phyloP scores from a whole-genome alignment of 192 early-diverging fungal genomes.

The Neocallimastix lanati region DNA sequence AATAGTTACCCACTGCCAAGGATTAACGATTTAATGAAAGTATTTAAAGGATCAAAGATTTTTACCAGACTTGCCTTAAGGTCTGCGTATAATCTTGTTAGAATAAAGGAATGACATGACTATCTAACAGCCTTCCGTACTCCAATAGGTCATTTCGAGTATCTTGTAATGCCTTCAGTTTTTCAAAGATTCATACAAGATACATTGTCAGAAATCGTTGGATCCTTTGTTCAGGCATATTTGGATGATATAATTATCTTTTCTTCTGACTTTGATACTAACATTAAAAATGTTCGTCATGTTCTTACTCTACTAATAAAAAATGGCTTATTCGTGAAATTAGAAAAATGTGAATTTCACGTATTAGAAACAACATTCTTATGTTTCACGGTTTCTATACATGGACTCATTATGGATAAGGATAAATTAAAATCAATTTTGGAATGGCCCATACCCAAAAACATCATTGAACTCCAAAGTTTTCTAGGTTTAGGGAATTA shows the following conservation, averaged over 20 bases:
- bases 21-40: too few species aligned
- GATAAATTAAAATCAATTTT: conserved; percentile 9
- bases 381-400: conserved; percentile 10
- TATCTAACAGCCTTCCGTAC: too few species aligned
- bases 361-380: background rate
- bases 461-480: conserved; percentile 2
- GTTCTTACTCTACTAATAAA: conserved; percentile 10
- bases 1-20: too few species aligned
- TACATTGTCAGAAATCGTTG: conserved; percentile 5
- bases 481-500: conserved; percentile 12
- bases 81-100: too few species aligned
- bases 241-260: too few species aligned
- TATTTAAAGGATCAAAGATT: too few species aligned
- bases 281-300: conserved; percentile 2
- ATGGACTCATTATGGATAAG: conserved; percentile 11
- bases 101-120: too few species aligned
- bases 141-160: too few species aligned
- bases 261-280: conserved; percentile 1
- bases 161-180: conserved; percentile 12
- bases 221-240: background rate
- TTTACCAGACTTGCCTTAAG: too few species aligned
- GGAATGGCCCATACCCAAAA: conserved; percentile 6
- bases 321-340: conserved; percentile 11
- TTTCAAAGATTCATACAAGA: conserved; percentile 21
- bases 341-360: conserved; percentile 15